phyloP scores from a whole-genome alignment of 495 filamentous ascomycete species.

The Tricharina praecox region DNA sequence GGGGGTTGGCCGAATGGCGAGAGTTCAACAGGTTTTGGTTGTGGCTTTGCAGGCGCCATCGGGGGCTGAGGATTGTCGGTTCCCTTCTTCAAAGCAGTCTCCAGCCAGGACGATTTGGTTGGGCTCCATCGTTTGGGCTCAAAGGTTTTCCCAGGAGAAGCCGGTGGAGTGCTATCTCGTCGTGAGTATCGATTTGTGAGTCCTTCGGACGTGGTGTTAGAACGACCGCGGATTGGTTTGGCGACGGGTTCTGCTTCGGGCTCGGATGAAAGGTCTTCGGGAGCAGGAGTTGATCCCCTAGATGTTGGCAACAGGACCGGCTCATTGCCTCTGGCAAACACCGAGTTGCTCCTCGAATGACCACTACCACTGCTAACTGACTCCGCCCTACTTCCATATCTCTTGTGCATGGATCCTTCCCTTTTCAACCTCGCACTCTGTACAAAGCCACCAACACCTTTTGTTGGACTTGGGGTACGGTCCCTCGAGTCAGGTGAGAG shows the following conservation, averaged over 20 bases:
- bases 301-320: background rate
- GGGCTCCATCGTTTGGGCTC: slow-evolving; percentile 84
- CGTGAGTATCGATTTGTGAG: background rate
- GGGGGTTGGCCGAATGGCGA: too few species aligned
- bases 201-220: slow-evolving; percentile 1
- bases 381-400: slow-evolving; percentile 55
- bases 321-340: slow-evolving; percentile 6
- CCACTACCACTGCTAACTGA: slow-evolving; percentile 25
- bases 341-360: slow-evolving; percentile 22
- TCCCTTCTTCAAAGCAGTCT: slow-evolving; percentile 71
- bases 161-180: slow-evolving; percentile 27
- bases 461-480: slow-evolving; percentile 62
- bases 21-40: too few species aligned
- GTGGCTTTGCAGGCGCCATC: slow-evolving; percentile 32
- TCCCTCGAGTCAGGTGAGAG: slow-evolving; percentile 47
- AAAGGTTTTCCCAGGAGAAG: slow-evolving; percentile 62
- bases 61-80: slow-evolving; percentile 17
- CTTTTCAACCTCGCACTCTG: slow-evolving; percentile 97
- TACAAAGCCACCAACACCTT: slow-evolving; percentile 90
- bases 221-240: background rate
- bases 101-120: slow-evolving; percentile 83
- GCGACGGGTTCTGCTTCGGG: slow-evolving; percentile 12
- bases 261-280: slow-evolving; percentile 13
- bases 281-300: slow-evolving; percentile 10
- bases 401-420: slow-evolving; percentile 82